Conservation (phyloP, 2,329 filamentous ascomycete genomes). For the Stemphylium beticola region DNA sequence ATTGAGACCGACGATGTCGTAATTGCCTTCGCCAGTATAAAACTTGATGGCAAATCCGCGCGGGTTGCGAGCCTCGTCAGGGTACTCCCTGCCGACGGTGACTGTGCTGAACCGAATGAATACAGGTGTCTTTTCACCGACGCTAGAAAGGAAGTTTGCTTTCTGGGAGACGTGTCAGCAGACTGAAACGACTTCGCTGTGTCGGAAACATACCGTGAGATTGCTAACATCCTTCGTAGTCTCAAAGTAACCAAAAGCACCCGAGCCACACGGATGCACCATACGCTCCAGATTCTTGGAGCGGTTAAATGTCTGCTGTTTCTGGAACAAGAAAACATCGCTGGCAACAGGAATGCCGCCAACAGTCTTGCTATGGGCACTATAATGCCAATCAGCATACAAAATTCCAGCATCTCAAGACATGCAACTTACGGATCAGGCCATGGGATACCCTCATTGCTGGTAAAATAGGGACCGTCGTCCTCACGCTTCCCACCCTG, state of each 20-base stretch:
- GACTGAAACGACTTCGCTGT: not conserved
- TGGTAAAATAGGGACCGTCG: conserved; percentile 61
- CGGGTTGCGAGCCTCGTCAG: conserved; percentile 55
- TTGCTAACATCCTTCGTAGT: conserved; percentile 49
- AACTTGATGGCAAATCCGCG: conserved; percentile 60
- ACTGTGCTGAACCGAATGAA: conserved; percentile 56
- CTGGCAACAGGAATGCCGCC: conserved; percentile 60
- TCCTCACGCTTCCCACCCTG: conserved; percentile 57
- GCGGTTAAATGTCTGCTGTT: conserved; percentile 63
- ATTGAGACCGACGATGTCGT: conserved; percentile 58
- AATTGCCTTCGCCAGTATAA: conserved; percentile 57
- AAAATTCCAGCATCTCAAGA: not conserved
- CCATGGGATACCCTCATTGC: conserved; percentile 60
- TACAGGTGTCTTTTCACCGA: conserved; percentile 53
- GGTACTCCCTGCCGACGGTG: conserved; percentile 52
- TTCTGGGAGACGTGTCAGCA: conserved; percentile 25
- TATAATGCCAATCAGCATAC: conserved; percentile 11
- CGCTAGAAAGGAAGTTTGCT: conserved; percentile 50
- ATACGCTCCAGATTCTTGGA: conserved; percentile 58
- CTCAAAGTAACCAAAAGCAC: conserved; percentile 57
- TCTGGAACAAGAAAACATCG: conserved; percentile 60
- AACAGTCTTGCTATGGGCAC: conserved; percentile 59
- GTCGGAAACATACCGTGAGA: conserved; percentile 33
- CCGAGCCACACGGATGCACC: conserved; percentile 52
- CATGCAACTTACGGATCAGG: conserved; percentile 52